Percentiles rank a stretch among this genome's conserved stretches.
phyloP scores from a whole-genome alignment of 192 early-diverging fungal species.

The Spinellus fusiger region DNA sequence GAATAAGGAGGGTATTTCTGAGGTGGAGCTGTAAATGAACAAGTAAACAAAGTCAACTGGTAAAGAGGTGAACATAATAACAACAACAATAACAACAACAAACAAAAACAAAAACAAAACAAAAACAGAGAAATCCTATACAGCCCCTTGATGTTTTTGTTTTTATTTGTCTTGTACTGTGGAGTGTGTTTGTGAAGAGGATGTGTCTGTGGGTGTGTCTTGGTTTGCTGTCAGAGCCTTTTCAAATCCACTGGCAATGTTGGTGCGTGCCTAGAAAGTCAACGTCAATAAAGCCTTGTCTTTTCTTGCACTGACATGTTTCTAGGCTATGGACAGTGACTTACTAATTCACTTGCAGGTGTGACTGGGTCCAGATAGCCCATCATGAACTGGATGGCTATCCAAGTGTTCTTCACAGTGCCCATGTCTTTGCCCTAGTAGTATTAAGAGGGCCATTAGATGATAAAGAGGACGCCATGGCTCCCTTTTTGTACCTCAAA shows the following conservation, averaged over 20 bases:
- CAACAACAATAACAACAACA: too few relatives aligned
- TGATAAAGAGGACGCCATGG: neutral
- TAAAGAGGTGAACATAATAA: too few relatives aligned
- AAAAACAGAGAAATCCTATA: too few relatives aligned
- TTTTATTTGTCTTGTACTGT: too few relatives aligned
- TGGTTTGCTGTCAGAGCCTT: neutral
- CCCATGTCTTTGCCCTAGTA: constrained; percentile 41
- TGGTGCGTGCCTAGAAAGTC: neutral
- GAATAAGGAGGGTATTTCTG: constrained; percentile 78
- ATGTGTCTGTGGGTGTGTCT: neutral
- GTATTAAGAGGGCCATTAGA: neutral
- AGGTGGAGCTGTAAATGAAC: constrained; percentile 44
- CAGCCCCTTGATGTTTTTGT: too few relatives aligned
- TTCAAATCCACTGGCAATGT: constrained; percentile 24
- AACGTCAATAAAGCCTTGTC: too few relatives aligned
- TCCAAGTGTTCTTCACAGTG: constrained; percentile 37
- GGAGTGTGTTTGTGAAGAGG: neutral
- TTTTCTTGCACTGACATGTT: too few relatives aligned
- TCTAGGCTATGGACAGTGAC: neutral
- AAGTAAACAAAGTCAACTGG: neutral
- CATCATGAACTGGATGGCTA: constrained; percentile 45
- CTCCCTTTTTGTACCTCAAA: constrained; percentile 31
- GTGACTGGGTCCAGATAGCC: constrained; percentile 40
- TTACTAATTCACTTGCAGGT: constrained; percentile 39
- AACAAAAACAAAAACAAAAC: too few relatives aligned